Base-by-base conservation (phyloP, 2,329 filamentous ascomycete species). In the Elsinoe arachidis region DNA sequence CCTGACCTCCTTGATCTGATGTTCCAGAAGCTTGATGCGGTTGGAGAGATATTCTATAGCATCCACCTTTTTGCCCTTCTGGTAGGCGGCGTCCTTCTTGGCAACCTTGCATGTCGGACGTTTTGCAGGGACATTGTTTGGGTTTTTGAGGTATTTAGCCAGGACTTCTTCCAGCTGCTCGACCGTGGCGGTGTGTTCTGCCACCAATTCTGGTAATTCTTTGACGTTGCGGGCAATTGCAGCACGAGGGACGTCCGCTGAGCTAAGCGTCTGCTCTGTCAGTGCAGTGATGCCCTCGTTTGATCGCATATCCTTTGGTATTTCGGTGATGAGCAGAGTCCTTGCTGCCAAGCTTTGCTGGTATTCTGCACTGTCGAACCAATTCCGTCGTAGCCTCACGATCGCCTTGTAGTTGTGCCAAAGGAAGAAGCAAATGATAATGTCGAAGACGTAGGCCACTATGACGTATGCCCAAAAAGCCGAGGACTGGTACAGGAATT, bases 201-300 rank as follows among this genome's bases (percentile, higher is more conserved):
- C 83, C 61, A 99, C 93, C 58, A 97, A 75, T 15, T 86, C 79
- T 10, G 93, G 93, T 11, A 99, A 78, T 38, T 92, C 85, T 70
- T 92, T 95, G 61, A 96, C 90, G 65, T 97, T 96, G 61, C 93
- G 84, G 21, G 90, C 91, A 65, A 97, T 86, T 10, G 88, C 86
- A 17, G 87, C 89, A 61, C 87, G 81, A 2, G 90, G 88, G 57
- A 90, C 83, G 10, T 87, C 87, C 10, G 87, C 86, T 21, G 85
- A 88, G 1, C 88, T 88, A 23, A 86, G 88, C 38, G 93, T 80
- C 60, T 84, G 77, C 62, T 96, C 90, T 26, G 90, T 88, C 59
- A 99, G 81, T 60, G 87, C 82, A 33, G 90, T 80, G 57, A 99
- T 85, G 17, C 92, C 93, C 70, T 96, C 91, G 64, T 97, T 91